Percentiles rank a stretch among this genome's conserved stretches.
phyloP scores from a whole-genome alignment of 768 basidiomycete species.

The Leccinum fibrillosum region DNA sequence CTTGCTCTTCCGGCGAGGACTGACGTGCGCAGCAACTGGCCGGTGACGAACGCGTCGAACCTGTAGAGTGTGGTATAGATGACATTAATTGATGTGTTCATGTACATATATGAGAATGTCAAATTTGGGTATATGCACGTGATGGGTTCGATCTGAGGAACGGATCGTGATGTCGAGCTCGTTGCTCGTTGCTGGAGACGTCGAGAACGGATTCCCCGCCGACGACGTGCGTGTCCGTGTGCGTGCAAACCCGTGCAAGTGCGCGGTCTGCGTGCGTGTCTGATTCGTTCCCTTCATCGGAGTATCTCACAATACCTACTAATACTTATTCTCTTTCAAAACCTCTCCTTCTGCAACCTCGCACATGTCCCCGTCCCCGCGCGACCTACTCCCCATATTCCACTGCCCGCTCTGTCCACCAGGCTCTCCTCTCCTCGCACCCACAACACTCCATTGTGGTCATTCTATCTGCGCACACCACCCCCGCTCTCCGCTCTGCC shows the following conservation, averaged over 20 bases:
- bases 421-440: conserved; percentile 36
- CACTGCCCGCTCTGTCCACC: conserved; percentile 53
- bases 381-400: conserved; percentile 39
- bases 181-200: conserved; percentile 14
- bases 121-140: conserved; percentile 19
- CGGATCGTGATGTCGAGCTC: conserved; percentile 26
- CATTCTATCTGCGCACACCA: conserved; percentile 77
- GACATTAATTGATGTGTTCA: neutral
- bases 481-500: conserved; percentile 32
- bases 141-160: conserved; percentile 26
- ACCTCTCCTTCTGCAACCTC: neutral
- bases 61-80: conserved; percentile 10
- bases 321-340: neutral
- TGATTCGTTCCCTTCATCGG: conserved; percentile 23
- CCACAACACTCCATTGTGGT: conserved; percentile 72
- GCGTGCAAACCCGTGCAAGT: conserved; percentile 1
- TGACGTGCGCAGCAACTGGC: conserved; percentile 24
- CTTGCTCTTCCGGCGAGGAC: neutral
- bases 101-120: neutral
- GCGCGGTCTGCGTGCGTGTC: conserved; percentile 15
- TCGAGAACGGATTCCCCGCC: conserved; percentile 27
- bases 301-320: neutral
- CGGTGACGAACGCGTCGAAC: conserved; percentile 23
- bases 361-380: conserved; percentile 22
- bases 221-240: conserved; percentile 18